Evolutionary conservation across 2,329 filamentous ascomycete genomes (phyloP).

Genomic region (Aspergillus ustus): DNA sequence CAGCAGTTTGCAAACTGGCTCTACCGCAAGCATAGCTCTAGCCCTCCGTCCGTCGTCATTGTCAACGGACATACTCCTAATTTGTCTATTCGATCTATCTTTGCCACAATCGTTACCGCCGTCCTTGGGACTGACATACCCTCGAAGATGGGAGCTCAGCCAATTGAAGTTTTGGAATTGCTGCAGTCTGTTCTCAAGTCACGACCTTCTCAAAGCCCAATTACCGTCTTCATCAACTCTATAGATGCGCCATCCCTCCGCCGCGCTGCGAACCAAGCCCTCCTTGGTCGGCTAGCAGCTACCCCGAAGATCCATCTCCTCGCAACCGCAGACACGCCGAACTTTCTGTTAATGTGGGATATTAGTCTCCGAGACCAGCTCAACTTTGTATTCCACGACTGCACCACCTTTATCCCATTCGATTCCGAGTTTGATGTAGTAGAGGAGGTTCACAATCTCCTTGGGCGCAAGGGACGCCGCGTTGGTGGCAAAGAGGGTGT

Average conservation of each 20-base stretch:
- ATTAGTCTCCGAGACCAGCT: conserved; percentile 79
- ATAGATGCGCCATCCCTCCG: conserved; percentile 81
- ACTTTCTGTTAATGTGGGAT: conserved; percentile 89
- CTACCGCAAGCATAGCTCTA: conserved; percentile 50
- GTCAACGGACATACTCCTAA: conserved; percentile 77
- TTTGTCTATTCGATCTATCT: conserved; percentile 50
- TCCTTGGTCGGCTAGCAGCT: conserved; percentile 76
- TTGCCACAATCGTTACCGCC: conserved; percentile 67
- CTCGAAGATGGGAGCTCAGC: conserved; percentile 65
- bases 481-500: conserved; percentile 90
- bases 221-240: conserved; percentile 81
- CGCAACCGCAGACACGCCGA: conserved; percentile 84
- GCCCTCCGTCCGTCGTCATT: conserved; percentile 69
- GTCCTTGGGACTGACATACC: conserved; percentile 52
- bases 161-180: conserved; percentile 69
- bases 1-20: conserved; percentile 75
- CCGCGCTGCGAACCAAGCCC: conserved; percentile 68
- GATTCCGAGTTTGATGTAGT: conserved; percentile 78
- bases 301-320: conserved; percentile 74
- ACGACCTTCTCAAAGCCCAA: conserved; percentile 43
- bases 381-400: conserved; percentile 90
- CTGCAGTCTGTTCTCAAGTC: conserved; percentile 66
- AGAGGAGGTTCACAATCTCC: conserved; percentile 84
- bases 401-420: conserved; percentile 83
- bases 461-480: conserved; percentile 78